phyloP scores from a whole-genome alignment of 2,329 filamentous ascomycete species.

The Colletotrichum falcatum region DNA sequence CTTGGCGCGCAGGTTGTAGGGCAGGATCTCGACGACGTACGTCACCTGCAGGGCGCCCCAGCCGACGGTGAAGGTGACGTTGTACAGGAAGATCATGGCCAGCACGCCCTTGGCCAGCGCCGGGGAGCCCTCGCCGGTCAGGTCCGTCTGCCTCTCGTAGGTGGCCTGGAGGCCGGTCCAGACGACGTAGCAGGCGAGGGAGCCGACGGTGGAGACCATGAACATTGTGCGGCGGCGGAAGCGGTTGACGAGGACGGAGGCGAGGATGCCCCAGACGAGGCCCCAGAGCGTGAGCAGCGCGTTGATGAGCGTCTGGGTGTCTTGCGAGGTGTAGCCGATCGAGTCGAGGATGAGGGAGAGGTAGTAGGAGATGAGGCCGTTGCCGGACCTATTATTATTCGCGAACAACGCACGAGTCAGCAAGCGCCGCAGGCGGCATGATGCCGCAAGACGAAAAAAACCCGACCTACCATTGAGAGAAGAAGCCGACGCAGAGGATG shows the following conservation, averaged over 20 bases:
- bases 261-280: conserved; percentile 28
- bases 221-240: conserved; percentile 39
- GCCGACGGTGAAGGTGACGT: conserved; percentile 50
- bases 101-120: conserved; percentile 44
- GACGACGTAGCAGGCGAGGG: conserved; percentile 39
- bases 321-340: conserved; percentile 45
- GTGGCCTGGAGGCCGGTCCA: conserved; percentile 41
- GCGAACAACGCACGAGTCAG: no score
- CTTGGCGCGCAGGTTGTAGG: conserved; percentile 49
- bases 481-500: conserved; percentile 60
- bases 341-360: conserved; percentile 51
- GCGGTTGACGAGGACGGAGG: conserved; percentile 50
- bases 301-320: conserved; percentile 50
- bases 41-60: conserved; percentile 56
- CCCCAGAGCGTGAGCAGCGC: conserved; percentile 44
- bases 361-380: conserved; percentile 54
- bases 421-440: no score
- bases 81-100: conserved; percentile 51
- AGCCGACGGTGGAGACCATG: conserved; percentile 50
- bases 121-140: conserved; percentile 27
- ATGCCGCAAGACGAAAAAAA: no score
- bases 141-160: conserved; percentile 43
- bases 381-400: conserved; percentile 45
- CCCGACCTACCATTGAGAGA: conserved; percentile 48
- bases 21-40: conserved; percentile 60